A percentile compares a stretch with the other conserved stretches of the same genome.
phyloP scores from a whole-genome alignment of 1,139 yeast genomes.

The Taiozyma onychis region DNA sequence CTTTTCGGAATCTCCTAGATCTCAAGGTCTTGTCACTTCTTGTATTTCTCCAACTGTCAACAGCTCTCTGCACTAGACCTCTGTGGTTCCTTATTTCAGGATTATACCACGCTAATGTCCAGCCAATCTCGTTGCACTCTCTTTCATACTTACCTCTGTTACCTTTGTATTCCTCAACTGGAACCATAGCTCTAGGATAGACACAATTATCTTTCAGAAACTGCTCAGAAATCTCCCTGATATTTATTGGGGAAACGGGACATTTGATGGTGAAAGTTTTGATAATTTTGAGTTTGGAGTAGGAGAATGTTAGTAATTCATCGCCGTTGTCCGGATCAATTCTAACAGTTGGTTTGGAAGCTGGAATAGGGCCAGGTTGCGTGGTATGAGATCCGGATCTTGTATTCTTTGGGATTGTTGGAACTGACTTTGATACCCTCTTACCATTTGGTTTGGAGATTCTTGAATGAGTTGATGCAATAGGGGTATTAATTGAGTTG shows the following conservation, averaged over 20 bases:
- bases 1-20: slow-evolving; percentile 25
- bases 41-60: slow-evolving; percentile 43
- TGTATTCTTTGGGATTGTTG: slow-evolving; percentile 2
- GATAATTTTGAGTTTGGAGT: slow-evolving; percentile 25
- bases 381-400: slow-evolving; percentile 13
- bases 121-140: slow-evolving; percentile 41
- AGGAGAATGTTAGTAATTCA: slow-evolving; percentile 24
- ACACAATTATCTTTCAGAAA: slow-evolving; percentile 37
- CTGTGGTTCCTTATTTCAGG: slow-evolving; percentile 35
- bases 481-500: neutral
- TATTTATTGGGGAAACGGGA: slow-evolving; percentile 29
- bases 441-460: neutral
- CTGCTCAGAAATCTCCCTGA: slow-evolving; percentile 26
- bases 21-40: slow-evolving; percentile 35
- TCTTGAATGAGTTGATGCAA: neutral
- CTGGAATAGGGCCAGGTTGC: slow-evolving; percentile 30
- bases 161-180: slow-evolving; percentile 35
- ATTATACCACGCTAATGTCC: slow-evolving; percentile 37
- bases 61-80: slow-evolving; percentile 44
- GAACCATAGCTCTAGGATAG: slow-evolving; percentile 40
- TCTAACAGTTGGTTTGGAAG: slow-evolving; percentile 21
- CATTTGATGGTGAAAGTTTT: slow-evolving; percentile 22
- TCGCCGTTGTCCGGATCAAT: slow-evolving; percentile 22
- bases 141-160: slow-evolving; percentile 39
- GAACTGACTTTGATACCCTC: slow-evolving; percentile 9